Evolutionary conservation across 495 filamentous ascomycete genomes (phyloP), one percentile per base, ranked within the genome.

Genomic region (Penicillium desertorum): DNA sequence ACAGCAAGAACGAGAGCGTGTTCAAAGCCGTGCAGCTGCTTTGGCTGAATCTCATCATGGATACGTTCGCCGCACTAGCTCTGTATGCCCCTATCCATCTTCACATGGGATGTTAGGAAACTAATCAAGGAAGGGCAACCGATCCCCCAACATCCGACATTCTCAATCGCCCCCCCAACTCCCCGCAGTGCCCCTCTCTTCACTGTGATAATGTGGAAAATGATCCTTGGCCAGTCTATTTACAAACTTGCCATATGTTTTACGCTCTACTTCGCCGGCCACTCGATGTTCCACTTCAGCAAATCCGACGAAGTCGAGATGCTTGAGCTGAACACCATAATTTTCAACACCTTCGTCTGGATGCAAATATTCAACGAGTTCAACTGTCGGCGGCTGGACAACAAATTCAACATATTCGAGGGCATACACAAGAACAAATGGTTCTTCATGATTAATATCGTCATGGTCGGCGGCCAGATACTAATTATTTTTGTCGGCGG

Each of bases 321-420:
- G 51, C 51, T 9, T 64, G 66, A 0, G 50, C 76, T 11, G 73
- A 65, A 1, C 74, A 88, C 88, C 0, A 77, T 95, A 45, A 87
- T 96, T 7, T 96, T 96, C 81, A 96, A 96, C 75, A 90, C 89
- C 5, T 96, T 96, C 50, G 91, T 96, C 14, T 96, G 91, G 91
- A 94, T 96, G 90, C 91, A 96, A 58, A 92, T 96, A 58, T 96
- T 95, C 78, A 96, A 96, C 71, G 86, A 92, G 67, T 93, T 91
- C 84, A 96, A 94, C 79, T 92, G 91, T 72, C 89, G 91, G 45
- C 88, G 90, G 20, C 77, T 96, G 17, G 91, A 96, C 71, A 96
- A 96, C 72, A 80, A 87, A 19, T 84, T 93, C 77, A 96, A 96
- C 73, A 91, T 96, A 45, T 90, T 95, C 64, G 89, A 92, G 69